Base-by-base conservation (phyloP, 1,284 basidiomycete species). In the Cystobasidium sp. region DNA sequence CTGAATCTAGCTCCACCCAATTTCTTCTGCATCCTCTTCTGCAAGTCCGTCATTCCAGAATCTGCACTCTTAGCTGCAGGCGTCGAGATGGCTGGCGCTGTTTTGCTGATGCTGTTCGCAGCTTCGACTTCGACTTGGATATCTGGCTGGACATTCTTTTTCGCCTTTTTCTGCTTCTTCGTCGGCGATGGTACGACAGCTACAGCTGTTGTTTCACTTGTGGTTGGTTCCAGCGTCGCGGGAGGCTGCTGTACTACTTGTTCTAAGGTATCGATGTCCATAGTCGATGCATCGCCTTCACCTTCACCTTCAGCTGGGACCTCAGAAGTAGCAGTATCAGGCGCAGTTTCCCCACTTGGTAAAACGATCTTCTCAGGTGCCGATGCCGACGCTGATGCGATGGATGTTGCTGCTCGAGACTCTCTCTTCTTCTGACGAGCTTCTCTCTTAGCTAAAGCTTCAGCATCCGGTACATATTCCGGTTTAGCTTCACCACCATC, bases 1-100 rank as follows among this genome's bases (percentile, higher is more conserved):
- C 80, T 73, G 61, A 80, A 80, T 68, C 78, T 75, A 41, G 79
- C 79, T 20, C 80, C 80, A 6, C 78, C 78, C 18, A 80, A 68
- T 65, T 80, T 80, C n/a, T 61, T 66, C 55, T 75, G 67, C 74
- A 77, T 66, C 39, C 52, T 67, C 51, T 69, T 66, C 44, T 76
- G 75, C 52, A 76, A 22, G 37, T 66, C 64, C 6, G 75, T 70
- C 67, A 65, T 49, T 8, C 59, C 59, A 18, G 44, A n/a, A 22
- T 66, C 49, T 31, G 64, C 1, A 8, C 6, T 41, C 24, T 49
- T 63, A 7, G 44, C 44, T 18, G 61, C 8, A 2, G 44, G 1
- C 1, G 22, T 22, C 9, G 18, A 8, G n/a, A 12, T 8, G 22
- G 53, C 1, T 55, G 53, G 14, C 12, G 46, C 14, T 16, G 53